A percentile compares a stretch with the other conserved stretches of the same genome.
These are phyloP conservation scores for Collybiopsis luxurians DNA, from an alignment of 768 basidiomycete species.

Conservation along the genomic window DNA sequence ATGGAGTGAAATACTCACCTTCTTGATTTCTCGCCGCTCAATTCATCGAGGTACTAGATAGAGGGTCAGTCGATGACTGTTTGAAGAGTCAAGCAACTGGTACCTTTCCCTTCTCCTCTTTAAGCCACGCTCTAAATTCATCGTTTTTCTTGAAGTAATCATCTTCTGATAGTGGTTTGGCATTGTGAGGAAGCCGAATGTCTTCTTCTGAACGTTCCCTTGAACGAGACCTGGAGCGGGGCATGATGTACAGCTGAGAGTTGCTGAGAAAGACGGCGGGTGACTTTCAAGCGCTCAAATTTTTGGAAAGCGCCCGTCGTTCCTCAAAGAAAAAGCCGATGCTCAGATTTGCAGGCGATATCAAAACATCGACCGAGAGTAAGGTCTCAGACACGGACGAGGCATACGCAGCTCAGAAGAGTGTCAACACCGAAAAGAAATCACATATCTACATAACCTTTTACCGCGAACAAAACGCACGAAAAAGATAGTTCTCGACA, in stretches of 20 bases:
- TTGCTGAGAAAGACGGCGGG: neutral
- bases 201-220: slow-evolving; percentile 19
- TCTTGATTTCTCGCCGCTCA: slow-evolving; percentile 78
- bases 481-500: too few species aligned
- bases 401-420: too few species aligned
- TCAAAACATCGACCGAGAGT: too few species aligned
- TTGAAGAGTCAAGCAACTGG: neutral
- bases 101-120: slow-evolving; percentile 5
- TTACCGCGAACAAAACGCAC: too few species aligned
- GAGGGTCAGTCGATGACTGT: neutral
- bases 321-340: too few species aligned
- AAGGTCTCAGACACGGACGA: too few species aligned
- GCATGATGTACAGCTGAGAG: too few species aligned
- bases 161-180: slow-evolving; percentile 67
- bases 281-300: neutral
- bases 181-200: slow-evolving; percentile 49
- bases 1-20: slow-evolving; percentile 42
- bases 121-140: slow-evolving; percentile 73
- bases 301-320: too few species aligned
- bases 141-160: slow-evolving; percentile 89
- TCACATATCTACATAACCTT: too few species aligned
- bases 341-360: too few species aligned
- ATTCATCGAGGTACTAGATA: slow-evolving; percentile 78
- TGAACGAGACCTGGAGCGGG: too few species aligned
- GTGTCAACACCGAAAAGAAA: too few species aligned